A percentile compares a stretch with the other conserved stretches of the same genome.
phyloP scores from a whole-genome alignment of 148 eudicot genomes.

The Rhododendron kiyosumense region DNA sequence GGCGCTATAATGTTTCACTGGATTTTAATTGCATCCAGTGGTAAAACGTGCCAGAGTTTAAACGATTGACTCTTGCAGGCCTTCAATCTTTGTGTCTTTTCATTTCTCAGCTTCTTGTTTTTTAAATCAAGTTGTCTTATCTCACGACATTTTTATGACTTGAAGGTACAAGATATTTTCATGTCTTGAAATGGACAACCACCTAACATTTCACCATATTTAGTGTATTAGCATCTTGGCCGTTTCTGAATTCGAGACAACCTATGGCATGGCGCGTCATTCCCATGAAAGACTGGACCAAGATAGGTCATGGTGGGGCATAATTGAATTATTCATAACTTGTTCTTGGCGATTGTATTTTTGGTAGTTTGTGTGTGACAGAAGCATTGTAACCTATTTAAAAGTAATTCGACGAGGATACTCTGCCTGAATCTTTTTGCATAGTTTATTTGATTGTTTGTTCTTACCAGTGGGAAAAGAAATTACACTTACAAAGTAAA shows the following conservation, averaged over 20 bases:
- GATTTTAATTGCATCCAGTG: not conserved
- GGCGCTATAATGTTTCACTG: not conserved
- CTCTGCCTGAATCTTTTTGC: not conserved
- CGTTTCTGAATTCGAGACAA: not conserved
- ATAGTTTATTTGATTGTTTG: not conserved
- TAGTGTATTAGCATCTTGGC: not conserved
- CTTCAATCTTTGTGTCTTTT: not conserved
- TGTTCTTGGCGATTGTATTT: not conserved
- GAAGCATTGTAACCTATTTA: not conserved
- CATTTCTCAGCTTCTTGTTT: not conserved
- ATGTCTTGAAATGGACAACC: not conserved
- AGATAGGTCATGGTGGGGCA: not conserved
- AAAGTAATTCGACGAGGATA: not conserved
- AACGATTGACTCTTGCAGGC: not conserved
- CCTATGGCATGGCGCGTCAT: not conserved
- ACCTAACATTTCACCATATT: not conserved
- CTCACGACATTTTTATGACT: not conserved
- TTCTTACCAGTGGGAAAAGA: not conserved
- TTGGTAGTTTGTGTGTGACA: not conserved
- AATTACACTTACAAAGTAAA: not conserved
- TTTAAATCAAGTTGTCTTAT: not conserved
- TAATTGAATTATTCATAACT: not conserved
- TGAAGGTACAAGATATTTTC: not conserved
- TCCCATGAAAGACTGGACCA: not conserved
- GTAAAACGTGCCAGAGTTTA: not conserved